Evolutionary conservation across 2,329 filamentous ascomycete species (phyloP).

Genomic region (Botrytis byssoidea): DNA sequence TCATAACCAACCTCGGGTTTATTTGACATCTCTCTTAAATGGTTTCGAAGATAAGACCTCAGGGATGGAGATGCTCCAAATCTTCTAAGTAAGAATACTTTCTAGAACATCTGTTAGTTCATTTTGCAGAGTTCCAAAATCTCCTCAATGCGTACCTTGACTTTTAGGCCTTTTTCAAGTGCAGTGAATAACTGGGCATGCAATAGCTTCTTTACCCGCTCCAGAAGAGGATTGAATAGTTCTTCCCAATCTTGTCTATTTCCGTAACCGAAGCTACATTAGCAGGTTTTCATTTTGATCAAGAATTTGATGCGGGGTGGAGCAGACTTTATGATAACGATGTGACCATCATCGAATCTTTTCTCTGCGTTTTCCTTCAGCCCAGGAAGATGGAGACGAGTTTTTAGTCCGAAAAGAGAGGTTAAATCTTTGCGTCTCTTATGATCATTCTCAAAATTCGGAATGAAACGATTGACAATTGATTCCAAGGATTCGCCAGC

Average conservation of each 20-base stretch:
- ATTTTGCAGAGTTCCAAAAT: background rate
- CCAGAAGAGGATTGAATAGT: slow-evolving; percentile 26
- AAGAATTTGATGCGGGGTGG: background rate
- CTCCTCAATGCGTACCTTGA: slow-evolving; percentile 9
- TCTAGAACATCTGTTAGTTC: slow-evolving; percentile 18
- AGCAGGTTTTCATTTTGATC: background rate
- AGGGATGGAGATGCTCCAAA: slow-evolving; percentile 29
- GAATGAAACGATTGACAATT: slow-evolving; percentile 11
- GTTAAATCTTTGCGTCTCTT: slow-evolving; percentile 13
- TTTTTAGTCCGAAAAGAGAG: background rate
- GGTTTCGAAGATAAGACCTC: slow-evolving; percentile 16
- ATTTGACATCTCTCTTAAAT: slow-evolving; percentile 17
- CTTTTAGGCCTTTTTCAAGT: slow-evolving; percentile 7
- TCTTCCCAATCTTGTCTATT: slow-evolving; percentile 26
- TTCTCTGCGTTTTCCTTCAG: background rate
- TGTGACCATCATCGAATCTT: slow-evolving; percentile 6
- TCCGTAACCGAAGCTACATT: background rate
- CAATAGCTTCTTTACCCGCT: slow-evolving; percentile 21
- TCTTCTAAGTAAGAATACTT: slow-evolving; percentile 31
- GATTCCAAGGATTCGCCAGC: slow-evolving; percentile 9
- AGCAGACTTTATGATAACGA: slow-evolving; percentile 5
- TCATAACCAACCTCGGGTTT: background rate
- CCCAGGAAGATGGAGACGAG: background rate
- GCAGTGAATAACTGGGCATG: slow-evolving; percentile 21
- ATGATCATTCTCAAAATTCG: slow-evolving; percentile 6